Evolutionary conservation across 1,139 yeast species (phyloP).

Genomic region (Torulaspora globosa): DNA sequence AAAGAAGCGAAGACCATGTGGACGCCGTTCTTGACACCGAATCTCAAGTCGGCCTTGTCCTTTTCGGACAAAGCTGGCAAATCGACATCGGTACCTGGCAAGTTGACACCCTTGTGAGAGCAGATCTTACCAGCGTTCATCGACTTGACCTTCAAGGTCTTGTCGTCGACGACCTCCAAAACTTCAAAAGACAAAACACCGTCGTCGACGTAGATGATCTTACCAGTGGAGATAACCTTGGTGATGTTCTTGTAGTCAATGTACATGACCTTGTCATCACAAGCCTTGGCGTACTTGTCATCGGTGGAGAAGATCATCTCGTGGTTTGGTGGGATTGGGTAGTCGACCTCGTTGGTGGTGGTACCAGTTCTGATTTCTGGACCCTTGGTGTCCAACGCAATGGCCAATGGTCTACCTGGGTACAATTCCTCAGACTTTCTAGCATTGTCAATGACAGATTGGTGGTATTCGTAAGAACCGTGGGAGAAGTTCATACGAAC

Average conservation of each 20-base stretch:
- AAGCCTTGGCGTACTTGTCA: conserved; percentile 64
- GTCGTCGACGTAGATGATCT: conserved; percentile 90
- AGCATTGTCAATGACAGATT: conserved; percentile 91
- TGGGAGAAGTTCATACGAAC: conserved; percentile 99
- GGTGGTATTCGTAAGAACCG: conserved; percentile 96
- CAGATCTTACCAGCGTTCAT: conserved; percentile 93
- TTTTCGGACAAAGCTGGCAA: conserved; percentile 96
- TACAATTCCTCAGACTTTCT: conserved; percentile 87
- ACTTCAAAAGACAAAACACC: conserved; percentile 97
- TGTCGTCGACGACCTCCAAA: conserved; percentile 67
- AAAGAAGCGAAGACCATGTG: conserved; percentile 98
- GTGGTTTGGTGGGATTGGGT: conserved; percentile 77
- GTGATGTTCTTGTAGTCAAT: conserved; percentile 95
- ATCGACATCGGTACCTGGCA: conserved; percentile 98
- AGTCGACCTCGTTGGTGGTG: conserved; percentile 74
- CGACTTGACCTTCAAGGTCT: conserved; percentile 80
- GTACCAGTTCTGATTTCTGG: conserved; percentile 99
- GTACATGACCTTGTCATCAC: conserved; percentile 78
- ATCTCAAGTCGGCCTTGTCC: conserved; percentile 84
- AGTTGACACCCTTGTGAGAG: conserved; percentile 98
- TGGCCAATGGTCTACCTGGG: conserved; percentile 95
- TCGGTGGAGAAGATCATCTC: conserved; percentile 93
- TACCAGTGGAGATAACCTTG: conserved; percentile 83
- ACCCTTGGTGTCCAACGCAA: conserved; percentile 98
- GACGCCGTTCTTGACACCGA: conserved; percentile 95